Evolutionary conservation across 768 basidiomycete species (phyloP), one percentile per base, ranked within the genome.

Genomic region (Gloeopeniophorella convolvens): DNA sequence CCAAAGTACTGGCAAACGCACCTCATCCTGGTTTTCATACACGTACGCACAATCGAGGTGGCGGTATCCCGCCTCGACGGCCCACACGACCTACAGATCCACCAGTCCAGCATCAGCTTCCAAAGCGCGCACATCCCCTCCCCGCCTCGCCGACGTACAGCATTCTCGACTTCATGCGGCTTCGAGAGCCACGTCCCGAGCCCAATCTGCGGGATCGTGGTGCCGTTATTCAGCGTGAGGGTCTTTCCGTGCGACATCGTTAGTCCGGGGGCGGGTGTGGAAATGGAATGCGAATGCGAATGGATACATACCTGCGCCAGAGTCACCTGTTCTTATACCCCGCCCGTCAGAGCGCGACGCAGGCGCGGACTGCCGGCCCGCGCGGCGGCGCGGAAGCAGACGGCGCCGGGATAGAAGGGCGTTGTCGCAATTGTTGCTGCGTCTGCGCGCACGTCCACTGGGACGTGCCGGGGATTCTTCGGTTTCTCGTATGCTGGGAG

Each of bases 41-140:
- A 86, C 71, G 77, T 77, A 77, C 3, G 89, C 90, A 16, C 87
- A 76, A 66, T 94, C 90, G 56, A 94, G 78, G 66, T 94, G 90
- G 42, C 87, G 75, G 65, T 91, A 92, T 1, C 89, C 89, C 24
- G 76, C 75, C 45, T 75, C 72, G 28, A 93, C 74, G 24, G 90
- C 89, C 58, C 73, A 71, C 64, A 86, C 84, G 43, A 88, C 85
- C 87, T 88, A 53, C 6, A 34, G 21, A 9, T 33, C 50, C 50
- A 51, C 30, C 7, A 8, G 12, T 30, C 33, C 41, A 7, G 45
- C 31, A 56, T 26, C 7, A 16, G 39, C 16, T 0, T 30, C 15
- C 4, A 26, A 13, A 16, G 27, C 18, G 16, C 27, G 26, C 33
- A 23, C 54, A 52, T 32, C 32, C 37, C 1, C 41, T 42, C 10